These are phyloP conservation scores for Globisporangium okanoganense DNA, from an alignment of 352 stramenopile species.

Conservation along the genomic window DNA sequence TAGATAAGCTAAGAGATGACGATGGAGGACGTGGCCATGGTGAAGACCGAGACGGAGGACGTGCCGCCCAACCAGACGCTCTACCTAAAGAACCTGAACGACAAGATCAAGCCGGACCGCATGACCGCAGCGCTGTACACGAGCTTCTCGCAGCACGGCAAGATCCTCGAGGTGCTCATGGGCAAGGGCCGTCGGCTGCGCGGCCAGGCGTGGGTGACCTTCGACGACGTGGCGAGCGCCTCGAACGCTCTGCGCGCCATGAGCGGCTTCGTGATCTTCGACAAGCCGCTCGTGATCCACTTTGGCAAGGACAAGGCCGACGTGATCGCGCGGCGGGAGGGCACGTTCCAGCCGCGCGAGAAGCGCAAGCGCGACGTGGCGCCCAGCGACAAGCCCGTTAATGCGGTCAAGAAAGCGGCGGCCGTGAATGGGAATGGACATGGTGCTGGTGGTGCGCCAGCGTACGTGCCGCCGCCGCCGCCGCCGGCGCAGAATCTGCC, in stretches of 20 bases:
- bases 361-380: conserved; percentile 75
- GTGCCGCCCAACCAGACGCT: conserved; percentile 88
- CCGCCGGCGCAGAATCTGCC: conserved; percentile 54
- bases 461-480: conserved; percentile 30
- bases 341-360: conserved; percentile 70
- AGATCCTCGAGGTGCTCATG: conserved; percentile 91
- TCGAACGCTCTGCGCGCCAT: conserved; percentile 87
- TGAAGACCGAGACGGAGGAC: conserved; percentile 34
- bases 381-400: conserved; percentile 16
- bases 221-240: conserved; percentile 84
- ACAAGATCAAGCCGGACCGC: conserved; percentile 92
- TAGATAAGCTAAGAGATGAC: neutral
- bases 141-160: conserved; percentile 90
- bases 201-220: conserved; percentile 92
- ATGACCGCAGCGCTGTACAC: conserved; percentile 90
- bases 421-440: conserved; percentile 24
- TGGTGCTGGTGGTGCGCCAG: conserved; percentile 7
- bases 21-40: neutral
- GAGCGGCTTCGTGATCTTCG: conserved; percentile 85
- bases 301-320: conserved; percentile 86
- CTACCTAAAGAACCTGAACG: conserved; percentile 94
- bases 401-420: conserved; percentile 21
- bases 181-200: conserved; percentile 77
- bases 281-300: conserved; percentile 82
- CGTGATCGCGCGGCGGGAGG: conserved; percentile 70